Evolutionary conservation across 805 yeast species (phyloP).

Genomic region (Metschnikowia sp.): DNA sequence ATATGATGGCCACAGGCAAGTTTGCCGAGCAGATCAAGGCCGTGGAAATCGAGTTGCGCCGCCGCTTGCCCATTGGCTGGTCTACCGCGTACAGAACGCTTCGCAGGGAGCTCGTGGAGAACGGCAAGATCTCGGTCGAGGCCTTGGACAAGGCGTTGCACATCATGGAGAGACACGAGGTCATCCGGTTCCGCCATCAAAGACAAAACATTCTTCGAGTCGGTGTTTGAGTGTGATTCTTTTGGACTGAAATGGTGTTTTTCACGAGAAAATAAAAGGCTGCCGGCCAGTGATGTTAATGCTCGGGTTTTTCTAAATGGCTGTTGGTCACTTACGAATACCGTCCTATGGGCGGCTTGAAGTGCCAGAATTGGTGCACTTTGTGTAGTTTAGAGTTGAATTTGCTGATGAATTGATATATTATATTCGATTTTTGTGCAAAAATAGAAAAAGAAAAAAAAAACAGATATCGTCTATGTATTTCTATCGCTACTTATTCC

Average conservation of each 20-base stretch:
- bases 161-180: conserved; percentile 80
- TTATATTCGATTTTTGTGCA: no score
- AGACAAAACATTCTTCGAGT: conserved; percentile 18
- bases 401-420: no score
- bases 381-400: no score
- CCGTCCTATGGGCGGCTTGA: no score
- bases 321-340: no score
- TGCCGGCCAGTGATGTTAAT: no score
- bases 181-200: conserved; percentile 85
- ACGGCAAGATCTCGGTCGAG: conserved; percentile 56
- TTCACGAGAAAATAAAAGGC: no score
- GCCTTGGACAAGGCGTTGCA: conserved; percentile 81
- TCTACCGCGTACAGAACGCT: conserved; percentile 84
- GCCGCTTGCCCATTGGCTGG: conserved; percentile 95
- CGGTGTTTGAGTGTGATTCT: conserved; percentile 9
- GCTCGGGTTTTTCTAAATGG: no score
- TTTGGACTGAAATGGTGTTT: neutral
- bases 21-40: conserved; percentile 67
- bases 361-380: no score
- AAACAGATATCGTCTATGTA: no score
- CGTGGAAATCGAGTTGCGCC: conserved; percentile 81
- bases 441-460: no score
- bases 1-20: conserved; percentile 49
- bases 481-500: no score
- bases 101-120: conserved; percentile 74